Evolutionary conservation across 768 basidiomycete species (phyloP), one percentile per base, ranked within the genome.

Genomic region (Pleurotus djamor): DNA sequence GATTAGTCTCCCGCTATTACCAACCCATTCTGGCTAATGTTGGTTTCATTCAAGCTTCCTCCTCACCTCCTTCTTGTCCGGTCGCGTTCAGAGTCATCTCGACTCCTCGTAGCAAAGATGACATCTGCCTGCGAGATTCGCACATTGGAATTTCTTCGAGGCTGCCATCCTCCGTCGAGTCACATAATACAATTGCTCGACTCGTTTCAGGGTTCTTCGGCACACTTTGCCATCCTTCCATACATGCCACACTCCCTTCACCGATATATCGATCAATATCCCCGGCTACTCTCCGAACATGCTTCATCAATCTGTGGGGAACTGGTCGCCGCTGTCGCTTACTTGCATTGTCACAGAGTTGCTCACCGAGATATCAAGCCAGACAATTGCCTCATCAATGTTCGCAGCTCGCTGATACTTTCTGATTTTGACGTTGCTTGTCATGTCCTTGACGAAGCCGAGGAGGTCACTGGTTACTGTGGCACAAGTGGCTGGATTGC

Each of bases 321-420:
- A 5, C 36, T 59, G 7, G 16, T 59, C 8, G 58, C 57, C 10
- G 54, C 59, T 36, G 12, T 65, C 35, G 72, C 72, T 4, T 92
- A 91, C 69, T 76, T 92, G 14, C 89, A 92, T 68, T 72, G 74
- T 49, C 91, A 92, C 64, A 86, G 90, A 66, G 86, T 92, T 67
- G 92, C 91, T 48, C 89, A 92, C 69, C 79, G 90, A 48, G 91
- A 92, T 63, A 91, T 92, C 74, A 92, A 92, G 72, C 91, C 91
- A 3, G 89, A 90, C 71, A 92, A 92, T 70, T 73, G 92, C 48
- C 76, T 92, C 50, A 74, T 91, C 17, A 88, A 86, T 48, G 74
- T 89, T 66, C 84, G 86, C 62, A 87, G 88, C 52, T 87, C 89
- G 65, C 75, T 92, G 63, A 91, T 92, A 76, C 88, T 92, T 14